Conservation (phyloP, 2,329 filamentous ascomycete species). For the Ophiosphaerella narmari region DNA sequence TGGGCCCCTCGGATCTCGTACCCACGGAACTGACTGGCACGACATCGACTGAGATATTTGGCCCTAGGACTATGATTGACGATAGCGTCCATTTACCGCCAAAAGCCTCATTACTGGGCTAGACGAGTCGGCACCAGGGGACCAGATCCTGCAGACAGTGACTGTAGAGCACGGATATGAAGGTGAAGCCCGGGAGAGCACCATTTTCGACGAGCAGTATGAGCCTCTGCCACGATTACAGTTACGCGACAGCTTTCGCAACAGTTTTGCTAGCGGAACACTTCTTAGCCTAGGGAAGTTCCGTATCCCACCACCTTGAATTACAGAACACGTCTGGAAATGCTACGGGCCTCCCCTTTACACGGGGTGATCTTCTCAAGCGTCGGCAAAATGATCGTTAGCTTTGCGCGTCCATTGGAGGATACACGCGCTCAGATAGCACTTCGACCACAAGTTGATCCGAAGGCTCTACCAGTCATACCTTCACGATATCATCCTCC, state of each 20-base stretch:
- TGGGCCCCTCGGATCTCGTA: constrained; percentile 23
- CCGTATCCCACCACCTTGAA: not conserved
- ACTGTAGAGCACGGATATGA: constrained; percentile 8
- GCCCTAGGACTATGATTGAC: constrained; percentile 4
- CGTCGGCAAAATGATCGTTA: too few species aligned
- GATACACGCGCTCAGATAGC: too few species aligned
- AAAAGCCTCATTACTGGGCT: not conserved
- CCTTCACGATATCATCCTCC: too few species aligned
- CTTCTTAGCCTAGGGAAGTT: constrained; percentile 21
- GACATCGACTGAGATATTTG: constrained; percentile 17
- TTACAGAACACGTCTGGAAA: not conserved
- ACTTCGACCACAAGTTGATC: too few species aligned
- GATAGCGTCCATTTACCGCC: not conserved
- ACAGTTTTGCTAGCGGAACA: constrained; percentile 24
- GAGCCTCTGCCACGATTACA: constrained; percentile 22
- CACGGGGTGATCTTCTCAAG: too few species aligned
- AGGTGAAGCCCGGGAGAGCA: constrained; percentile 20
- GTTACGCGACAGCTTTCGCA: constrained; percentile 24
- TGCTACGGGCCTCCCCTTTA: not conserved
- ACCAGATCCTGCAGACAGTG: constrained; percentile 22
- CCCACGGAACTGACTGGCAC: constrained; percentile 12
- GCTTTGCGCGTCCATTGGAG: too few species aligned
- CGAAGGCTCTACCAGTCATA: too few species aligned
- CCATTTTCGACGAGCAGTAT: constrained; percentile 22
- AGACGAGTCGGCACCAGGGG: constrained; percentile 2